Evolutionary conservation across 257 asterid genomes (phyloP).

Genomic region (Schizonepeta tenuifolia): DNA sequence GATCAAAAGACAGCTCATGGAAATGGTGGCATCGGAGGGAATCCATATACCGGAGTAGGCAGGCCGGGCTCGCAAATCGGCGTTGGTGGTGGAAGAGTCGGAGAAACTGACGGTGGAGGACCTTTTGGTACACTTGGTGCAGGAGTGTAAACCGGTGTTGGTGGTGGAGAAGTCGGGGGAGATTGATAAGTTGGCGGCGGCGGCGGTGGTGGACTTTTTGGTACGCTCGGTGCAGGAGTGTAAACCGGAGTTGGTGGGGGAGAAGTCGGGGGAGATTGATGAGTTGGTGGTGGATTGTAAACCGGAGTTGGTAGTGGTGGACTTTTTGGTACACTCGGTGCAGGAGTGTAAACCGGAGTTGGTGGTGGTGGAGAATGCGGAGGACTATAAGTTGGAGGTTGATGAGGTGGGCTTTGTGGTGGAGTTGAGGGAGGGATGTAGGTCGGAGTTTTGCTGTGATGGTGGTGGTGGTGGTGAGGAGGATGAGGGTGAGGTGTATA

Average conservation of each 20-base stretch:
- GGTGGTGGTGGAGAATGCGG: background rate
- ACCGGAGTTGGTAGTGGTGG: background rate
- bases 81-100: background rate
- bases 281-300: background rate
- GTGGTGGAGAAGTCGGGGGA: background rate
- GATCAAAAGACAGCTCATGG: slow-evolving; percentile 12
- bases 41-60: slow-evolving; percentile 11
- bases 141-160: background rate
- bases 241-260: background rate
- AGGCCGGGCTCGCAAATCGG: background rate
- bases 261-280: too few relatives aligned
- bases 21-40: slow-evolving; percentile 25
- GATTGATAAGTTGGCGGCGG: background rate
- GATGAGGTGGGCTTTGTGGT: background rate
- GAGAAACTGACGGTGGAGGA: background rate
- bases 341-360: background rate
- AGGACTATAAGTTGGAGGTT: background rate
- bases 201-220: too few relatives aligned
- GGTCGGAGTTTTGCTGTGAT: background rate
- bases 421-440: background rate
- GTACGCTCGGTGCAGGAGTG: too few relatives aligned
- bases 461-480: background rate
- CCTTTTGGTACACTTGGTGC: background rate
- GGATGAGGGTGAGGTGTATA: background rate
- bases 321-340: background rate